These are phyloP conservation scores for Fomitopsis palustris DNA, from an alignment of 1,284 basidiomycete species.

Conservation along the genomic window DNA sequence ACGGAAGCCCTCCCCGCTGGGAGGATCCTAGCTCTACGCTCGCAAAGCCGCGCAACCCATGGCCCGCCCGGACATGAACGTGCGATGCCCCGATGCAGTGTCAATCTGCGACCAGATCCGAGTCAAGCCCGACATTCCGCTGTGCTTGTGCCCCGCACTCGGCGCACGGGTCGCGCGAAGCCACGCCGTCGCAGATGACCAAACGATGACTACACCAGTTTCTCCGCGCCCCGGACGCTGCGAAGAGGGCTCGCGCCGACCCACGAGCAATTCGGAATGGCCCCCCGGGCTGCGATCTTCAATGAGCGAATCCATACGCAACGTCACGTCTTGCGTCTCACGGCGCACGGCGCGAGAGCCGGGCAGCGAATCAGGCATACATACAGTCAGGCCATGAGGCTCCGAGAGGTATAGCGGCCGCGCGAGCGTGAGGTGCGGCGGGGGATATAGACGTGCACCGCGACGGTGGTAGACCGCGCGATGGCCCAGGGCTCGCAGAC, in stretches of 20 bases:
- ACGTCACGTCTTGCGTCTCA: background rate
- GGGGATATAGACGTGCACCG: background rate
- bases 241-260: background rate
- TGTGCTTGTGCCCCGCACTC: background rate
- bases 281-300: background rate
- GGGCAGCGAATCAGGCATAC: background rate
- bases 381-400: background rate
- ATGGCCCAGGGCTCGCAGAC: background rate
- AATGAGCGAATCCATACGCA: background rate
- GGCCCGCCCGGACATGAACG: background rate
- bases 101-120: background rate
- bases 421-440: background rate
- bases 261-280: background rate
- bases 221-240: background rate
- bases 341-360: background rate
- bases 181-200: background rate
- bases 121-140: background rate
- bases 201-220: conserved; percentile 1
- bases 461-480: background rate
- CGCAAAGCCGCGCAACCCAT: background rate
- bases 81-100: background rate
- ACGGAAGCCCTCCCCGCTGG: background rate
- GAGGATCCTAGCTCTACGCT: background rate
- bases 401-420: background rate
- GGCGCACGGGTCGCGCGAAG: background rate